phyloP scores from a whole-genome alignment of 768 basidiomycete species.

The Tephrocybe sp. region DNA sequence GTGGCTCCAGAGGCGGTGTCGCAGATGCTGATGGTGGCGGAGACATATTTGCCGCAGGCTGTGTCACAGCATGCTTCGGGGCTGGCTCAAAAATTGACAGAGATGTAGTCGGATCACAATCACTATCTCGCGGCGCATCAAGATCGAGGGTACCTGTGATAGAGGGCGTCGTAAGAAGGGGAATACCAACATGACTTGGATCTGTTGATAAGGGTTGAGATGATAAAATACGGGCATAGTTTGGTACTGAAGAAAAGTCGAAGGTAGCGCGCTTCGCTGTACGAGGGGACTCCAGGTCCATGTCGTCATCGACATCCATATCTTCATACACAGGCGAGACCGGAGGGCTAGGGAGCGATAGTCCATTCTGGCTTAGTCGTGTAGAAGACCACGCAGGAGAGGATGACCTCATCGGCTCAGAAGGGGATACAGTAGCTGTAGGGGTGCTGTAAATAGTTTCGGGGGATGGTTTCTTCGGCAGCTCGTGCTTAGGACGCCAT shows the following conservation, averaged over 20 bases:
- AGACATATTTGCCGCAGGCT: not conserved
- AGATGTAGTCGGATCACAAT: not conserved
- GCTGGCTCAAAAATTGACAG: not conserved
- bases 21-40: slow-evolving; percentile 12
- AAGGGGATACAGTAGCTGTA: slow-evolving; percentile 15
- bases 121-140: not conserved
- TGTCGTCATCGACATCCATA: slow-evolving; percentile 28
- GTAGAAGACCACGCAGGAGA: not conserved
- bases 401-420: slow-evolving; percentile 9
- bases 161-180: not conserved
- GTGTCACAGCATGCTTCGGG: not conserved
- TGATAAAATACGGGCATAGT: not conserved
- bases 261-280: slow-evolving; percentile 5
- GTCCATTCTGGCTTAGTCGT: not conserved
- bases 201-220: not conserved
- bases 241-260: not conserved
- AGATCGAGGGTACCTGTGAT: not conserved
- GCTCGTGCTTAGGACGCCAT: slow-evolving; percentile 14
- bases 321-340: slow-evolving; percentile 11
- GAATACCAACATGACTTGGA: not conserved
- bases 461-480: slow-evolving; percentile 5
- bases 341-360: not conserved
- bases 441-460: slow-evolving; percentile 8
- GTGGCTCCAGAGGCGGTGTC: slow-evolving; percentile 34
- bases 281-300: slow-evolving; percentile 30